These are phyloP conservation scores for Colletotrichum limetticola DNA, from an alignment of 2,329 filamentous ascomycete genomes.

Conservation along the genomic window DNA sequence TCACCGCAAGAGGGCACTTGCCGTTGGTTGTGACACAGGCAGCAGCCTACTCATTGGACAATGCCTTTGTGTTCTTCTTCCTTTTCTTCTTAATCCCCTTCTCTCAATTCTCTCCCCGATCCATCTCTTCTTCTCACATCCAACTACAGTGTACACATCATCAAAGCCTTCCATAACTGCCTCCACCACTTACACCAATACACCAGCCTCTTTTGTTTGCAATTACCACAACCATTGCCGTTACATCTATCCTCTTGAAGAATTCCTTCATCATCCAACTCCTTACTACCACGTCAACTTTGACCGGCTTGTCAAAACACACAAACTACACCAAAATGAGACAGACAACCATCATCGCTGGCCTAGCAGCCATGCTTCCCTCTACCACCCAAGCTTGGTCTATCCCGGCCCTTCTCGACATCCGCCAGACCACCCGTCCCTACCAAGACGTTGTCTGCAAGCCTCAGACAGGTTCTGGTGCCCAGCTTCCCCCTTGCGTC, in stretches of 20 bases:
- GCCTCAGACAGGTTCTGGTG: conserved; percentile 19
- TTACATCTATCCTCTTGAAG: not conserved
- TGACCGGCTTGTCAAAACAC: not conserved
- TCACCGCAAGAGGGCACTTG: not conserved
- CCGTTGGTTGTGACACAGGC: not conserved
- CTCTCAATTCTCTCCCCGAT: conserved; percentile 2
- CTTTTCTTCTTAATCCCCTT: conserved; percentile 1
- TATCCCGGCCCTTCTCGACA: conserved; percentile 9
- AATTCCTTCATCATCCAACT: not conserved
- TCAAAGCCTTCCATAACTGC: not conserved
- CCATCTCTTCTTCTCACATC: conserved; percentile 7
- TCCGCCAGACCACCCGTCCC: conserved; percentile 35
- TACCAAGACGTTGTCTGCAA: conserved; percentile 34
- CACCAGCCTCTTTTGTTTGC: not conserved
- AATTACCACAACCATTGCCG: not conserved
- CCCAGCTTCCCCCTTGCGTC: conserved; percentile 42
- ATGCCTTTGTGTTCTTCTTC: not conserved
- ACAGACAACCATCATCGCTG: conserved; percentile 25
- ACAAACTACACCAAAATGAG: conserved; percentile 12
- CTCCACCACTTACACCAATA: conserved; percentile 19
- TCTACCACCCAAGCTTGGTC: conserved; percentile 12
- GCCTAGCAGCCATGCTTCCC: conserved; percentile 22
- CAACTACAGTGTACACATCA: conserved; percentile 4
- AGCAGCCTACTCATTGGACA: conserved; percentile 3
- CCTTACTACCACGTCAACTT: not conserved